Conservation (phyloP, 768 basidiomycete species). For the Kwoniella mangroviensis region DNA sequence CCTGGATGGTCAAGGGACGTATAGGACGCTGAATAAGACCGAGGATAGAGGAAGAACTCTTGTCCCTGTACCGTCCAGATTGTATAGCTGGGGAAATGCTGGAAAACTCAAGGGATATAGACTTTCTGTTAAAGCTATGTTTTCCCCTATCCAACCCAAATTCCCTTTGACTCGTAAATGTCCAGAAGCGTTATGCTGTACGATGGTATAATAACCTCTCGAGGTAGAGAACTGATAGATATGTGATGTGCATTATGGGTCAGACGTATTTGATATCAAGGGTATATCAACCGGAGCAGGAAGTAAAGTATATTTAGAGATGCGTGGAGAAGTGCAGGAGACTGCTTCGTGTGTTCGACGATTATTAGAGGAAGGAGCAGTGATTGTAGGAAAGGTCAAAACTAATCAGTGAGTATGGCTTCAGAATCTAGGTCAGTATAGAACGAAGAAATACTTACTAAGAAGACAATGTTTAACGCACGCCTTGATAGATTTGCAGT, state of each 20-base stretch:
- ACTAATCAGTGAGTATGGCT: slow-evolving; percentile 45
- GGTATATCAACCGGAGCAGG: slow-evolving; percentile 59
- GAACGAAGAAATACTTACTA: no score
- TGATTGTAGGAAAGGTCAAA: slow-evolving; percentile 65
- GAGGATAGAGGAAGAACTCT: slow-evolving; percentile 7
- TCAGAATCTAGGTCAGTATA: not conserved
- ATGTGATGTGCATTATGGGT: no score
- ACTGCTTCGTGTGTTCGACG: slow-evolving; percentile 59
- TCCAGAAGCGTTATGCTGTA: not conserved
- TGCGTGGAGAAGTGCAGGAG: slow-evolving; percentile 47
- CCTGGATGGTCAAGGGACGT: slow-evolving; percentile 1
- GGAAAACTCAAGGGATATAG: not conserved
- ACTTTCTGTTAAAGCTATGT: not conserved
- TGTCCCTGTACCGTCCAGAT: not conserved
- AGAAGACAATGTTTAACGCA: no score
- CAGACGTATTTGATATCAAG: slow-evolving; percentile 61
- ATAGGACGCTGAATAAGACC: slow-evolving; percentile 6
- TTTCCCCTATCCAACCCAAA: no score
- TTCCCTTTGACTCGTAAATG: not conserved
- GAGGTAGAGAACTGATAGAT: no score
- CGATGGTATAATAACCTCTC: not conserved
- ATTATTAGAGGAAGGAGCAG: slow-evolving; percentile 63
- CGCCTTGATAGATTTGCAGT: not conserved
- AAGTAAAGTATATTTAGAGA: slow-evolving; percentile 57
- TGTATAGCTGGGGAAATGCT: not conserved